Evolutionary conservation across 257 asterid genomes (phyloP).

Genomic region (Salvia rosmarinus): DNA sequence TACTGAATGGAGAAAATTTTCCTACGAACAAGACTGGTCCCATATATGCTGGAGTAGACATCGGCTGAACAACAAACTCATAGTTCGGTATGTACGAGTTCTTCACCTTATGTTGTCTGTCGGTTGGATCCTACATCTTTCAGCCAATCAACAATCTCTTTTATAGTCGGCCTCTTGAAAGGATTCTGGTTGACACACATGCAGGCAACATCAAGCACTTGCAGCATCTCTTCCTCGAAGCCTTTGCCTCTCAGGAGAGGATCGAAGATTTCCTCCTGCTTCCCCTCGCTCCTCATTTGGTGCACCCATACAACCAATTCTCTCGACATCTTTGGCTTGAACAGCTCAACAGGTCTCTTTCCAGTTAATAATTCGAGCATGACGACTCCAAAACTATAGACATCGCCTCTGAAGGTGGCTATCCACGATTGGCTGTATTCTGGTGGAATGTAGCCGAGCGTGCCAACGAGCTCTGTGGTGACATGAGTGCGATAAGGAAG

Average conservation of each 20-base stretch:
- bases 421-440: slow-evolving; percentile 97
- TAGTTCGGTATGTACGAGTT: slow-evolving; percentile 30
- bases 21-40: slow-evolving; percentile 32
- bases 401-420: slow-evolving; percentile 92
- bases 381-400: slow-evolving; percentile 93
- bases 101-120: slow-evolving; percentile 46
- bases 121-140: slow-evolving; percentile 51
- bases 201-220: slow-evolving; percentile 82
- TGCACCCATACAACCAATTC: slow-evolving; percentile 84
- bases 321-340: slow-evolving; percentile 74
- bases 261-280: slow-evolving; percentile 73
- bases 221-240: slow-evolving; percentile 76
- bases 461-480: slow-evolving; percentile 93
- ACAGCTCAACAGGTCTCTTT: slow-evolving; percentile 82
- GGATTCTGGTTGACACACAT: slow-evolving; percentile 85
- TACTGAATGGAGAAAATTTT: slow-evolving; percentile 27
- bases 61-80: slow-evolving; percentile 43
- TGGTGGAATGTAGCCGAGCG: slow-evolving; percentile 96
- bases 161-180: slow-evolving; percentile 78
- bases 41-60: slow-evolving; percentile 33
- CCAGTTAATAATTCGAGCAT: slow-evolving; percentile 87
- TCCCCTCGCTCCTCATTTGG: slow-evolving; percentile 75
- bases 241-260: slow-evolving; percentile 70
- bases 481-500: slow-evolving; percentile 91
- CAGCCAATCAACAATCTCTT: slow-evolving; percentile 82